Evolutionary conservation across 176 grass and related monocot genomes (phyloP), one percentile per base, ranked within the genome.

Genomic region (Saccharum officinarum): DNA sequence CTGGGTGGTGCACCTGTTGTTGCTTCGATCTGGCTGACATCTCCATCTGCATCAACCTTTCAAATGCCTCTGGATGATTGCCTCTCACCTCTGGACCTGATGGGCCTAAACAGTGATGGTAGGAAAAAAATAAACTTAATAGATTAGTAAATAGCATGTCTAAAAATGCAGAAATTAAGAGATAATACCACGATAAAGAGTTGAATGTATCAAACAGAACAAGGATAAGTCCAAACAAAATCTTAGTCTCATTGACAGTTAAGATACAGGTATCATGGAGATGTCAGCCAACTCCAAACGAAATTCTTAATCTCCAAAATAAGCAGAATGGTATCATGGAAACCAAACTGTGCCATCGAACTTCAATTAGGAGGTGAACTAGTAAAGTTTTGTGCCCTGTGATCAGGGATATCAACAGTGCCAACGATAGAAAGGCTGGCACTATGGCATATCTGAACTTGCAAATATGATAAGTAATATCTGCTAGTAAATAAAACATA

Each of bases 41-140:
- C 77, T 99, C 94, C 92, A 96, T 92, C 73, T 94, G 91, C 30
- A 96, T 87, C 78, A 96, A 57, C 84, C 92, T 92, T 83, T 99
- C 89, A 25, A 99, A 83, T 64, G 81, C 82, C 33, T 92, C 92
- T 59, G 92, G 84, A 77, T 85, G 93, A 84, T 73, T 90, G 72
- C 78, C 64, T 26, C 75, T 82, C 68, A 86, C 86, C 8, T 86
- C 87, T 86, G 84, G 59, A 36, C 63, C 82, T 20, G 50, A 82
- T 79, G 85, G 67, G 75, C 87, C 94, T 94, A 83, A 20, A 61
- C 47, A 80, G n/a, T 5, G 9, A 61, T 61, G 22, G 57, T 61
- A 26, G 5, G 38, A 1, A 81, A 81, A 63, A 81, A 71, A 39
- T 4, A 41, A 67, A 31, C 28, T 12, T 34, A 65, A 63, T 14